Evolutionary conservation across 495 filamentous ascomycete species (phyloP).

Genomic region (Aspergillus ellipticus): DNA sequence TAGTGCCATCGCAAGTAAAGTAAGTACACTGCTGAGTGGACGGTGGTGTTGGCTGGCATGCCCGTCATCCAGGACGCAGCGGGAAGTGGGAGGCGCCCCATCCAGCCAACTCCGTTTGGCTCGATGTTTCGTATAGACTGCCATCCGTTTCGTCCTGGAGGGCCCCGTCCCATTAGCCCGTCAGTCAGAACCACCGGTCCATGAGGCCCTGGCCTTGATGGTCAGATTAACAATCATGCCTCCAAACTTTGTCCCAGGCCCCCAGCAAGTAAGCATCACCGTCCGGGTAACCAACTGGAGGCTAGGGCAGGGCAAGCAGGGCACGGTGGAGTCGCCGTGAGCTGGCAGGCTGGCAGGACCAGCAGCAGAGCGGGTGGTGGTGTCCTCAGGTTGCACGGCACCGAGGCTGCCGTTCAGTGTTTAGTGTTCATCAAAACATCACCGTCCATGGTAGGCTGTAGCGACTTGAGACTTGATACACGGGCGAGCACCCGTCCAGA

Average conservation of each 20-base stretch:
- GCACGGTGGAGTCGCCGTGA: neutral
- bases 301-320: neutral
- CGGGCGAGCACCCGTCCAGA: neutral
- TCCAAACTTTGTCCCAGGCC: neutral
- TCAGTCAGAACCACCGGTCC: neutral
- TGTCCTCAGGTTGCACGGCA: neutral
- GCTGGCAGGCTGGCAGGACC: neutral
- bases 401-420: neutral
- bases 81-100: neutral
- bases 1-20: too few relatives aligned
- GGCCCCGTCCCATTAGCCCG: neutral
- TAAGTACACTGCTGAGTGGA: neutral
- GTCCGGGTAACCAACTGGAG: neutral
- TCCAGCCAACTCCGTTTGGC: conserved; percentile 1
- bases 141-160: neutral
- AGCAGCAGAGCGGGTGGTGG: neutral
- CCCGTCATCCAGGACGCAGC: neutral
- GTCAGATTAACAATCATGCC: neutral
- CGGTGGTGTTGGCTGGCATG: neutral
- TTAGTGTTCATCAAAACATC: too few relatives aligned
- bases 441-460: too few relatives aligned
- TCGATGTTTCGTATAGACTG: conserved; percentile 3
- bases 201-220: neutral
- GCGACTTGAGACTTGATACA: neutral
- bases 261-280: neutral